These are phyloP conservation scores for Petasospora fabianii DNA, from an alignment of 1,139 yeast species.

Conservation along the genomic window DNA sequence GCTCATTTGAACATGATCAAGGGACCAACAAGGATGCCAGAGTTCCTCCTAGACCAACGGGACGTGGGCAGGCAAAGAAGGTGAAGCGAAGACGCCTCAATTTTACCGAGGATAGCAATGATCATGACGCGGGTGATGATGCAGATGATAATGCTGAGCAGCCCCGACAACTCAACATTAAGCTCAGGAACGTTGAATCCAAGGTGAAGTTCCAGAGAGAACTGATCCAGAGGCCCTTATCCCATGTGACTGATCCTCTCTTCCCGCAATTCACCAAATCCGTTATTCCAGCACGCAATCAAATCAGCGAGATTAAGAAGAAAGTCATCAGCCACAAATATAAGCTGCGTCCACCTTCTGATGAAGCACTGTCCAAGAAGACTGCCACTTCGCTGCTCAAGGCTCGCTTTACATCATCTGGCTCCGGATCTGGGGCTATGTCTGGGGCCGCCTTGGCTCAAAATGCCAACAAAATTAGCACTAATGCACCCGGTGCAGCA, in stretches of 20 bases:
- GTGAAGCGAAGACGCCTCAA: constrained; percentile 10
- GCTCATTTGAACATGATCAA: not conserved
- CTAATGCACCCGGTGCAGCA: too few species aligned
- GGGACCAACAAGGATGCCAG: not conserved
- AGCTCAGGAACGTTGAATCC: constrained; percentile 17
- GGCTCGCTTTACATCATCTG: constrained; percentile 18
- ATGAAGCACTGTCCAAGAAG: constrained; percentile 11
- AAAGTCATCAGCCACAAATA: constrained; percentile 1
- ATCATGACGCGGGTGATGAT: too few species aligned
- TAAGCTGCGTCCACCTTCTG: constrained; percentile 1
- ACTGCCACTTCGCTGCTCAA: constrained; percentile 16
- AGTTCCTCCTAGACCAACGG: not conserved
- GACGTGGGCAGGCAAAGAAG: not conserved
- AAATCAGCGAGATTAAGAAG: not conserved
- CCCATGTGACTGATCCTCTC: constrained; percentile 9
- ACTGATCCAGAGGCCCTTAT: not conserved
- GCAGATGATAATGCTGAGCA: constrained; percentile 10
- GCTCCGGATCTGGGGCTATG: too few species aligned
- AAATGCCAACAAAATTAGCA: too few species aligned
- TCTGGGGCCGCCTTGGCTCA: too few species aligned
- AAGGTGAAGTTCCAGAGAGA: constrained; percentile 17
- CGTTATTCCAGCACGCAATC: not conserved
- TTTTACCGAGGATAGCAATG: constrained; percentile 13
- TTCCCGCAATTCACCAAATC: constrained; percentile 17
- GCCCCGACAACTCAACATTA: constrained; percentile 6